A percentile compares a stretch with the other conserved stretches of the same genome.
phyloP scores from a whole-genome alignment of 768 basidiomycete species.

The Polyporus arcularius region DNA sequence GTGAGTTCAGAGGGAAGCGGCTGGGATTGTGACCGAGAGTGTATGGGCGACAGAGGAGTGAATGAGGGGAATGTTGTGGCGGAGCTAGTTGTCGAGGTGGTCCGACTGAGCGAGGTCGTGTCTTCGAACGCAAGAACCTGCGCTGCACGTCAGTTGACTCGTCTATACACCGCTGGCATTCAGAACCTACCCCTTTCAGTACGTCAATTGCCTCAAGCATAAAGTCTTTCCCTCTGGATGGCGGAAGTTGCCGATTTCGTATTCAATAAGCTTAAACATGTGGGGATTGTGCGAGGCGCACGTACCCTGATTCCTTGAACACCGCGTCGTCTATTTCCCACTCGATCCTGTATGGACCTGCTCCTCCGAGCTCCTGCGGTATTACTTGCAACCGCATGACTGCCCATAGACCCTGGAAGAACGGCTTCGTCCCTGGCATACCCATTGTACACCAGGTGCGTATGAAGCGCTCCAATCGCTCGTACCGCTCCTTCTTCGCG shows the following conservation, averaged over 20 bases:
- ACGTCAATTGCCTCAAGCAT: constrained; percentile 90
- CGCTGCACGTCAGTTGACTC: constrained; percentile 16
- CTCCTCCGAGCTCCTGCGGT: constrained; percentile 79
- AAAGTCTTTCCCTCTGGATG: constrained; percentile 83
- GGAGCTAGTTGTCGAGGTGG: constrained; percentile 26
- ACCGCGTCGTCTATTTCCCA: constrained; percentile 97
- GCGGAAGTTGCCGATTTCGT: constrained; percentile 23
- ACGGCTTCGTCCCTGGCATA: constrained; percentile 88
- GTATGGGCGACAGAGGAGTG: constrained; percentile 40
- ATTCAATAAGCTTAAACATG: constrained; percentile 19
- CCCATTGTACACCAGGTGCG: constrained; percentile 83
- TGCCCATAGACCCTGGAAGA: constrained; percentile 78
- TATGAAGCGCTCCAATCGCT: constrained; percentile 74
- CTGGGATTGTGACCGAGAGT: constrained; percentile 59
- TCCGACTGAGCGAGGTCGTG: constrained; percentile 33
- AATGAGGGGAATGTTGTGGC: constrained; percentile 34
- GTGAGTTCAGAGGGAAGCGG: constrained; percentile 43
- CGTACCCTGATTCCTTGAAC: constrained; percentile 92
- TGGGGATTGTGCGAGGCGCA: constrained; percentile 25
- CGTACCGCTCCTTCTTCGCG: constrained; percentile 79
- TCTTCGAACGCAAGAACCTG: constrained; percentile 80
- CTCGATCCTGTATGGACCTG: constrained; percentile 68
- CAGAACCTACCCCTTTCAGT: constrained; percentile 79
- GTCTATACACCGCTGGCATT: background rate
- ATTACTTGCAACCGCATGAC: constrained; percentile 80